Percentiles rank a stretch among this genome's conserved stretches.
These are phyloP conservation scores for Gossypium rotundifolium DNA, from an alignment of 345 rosid genomes.

Conservation along the genomic window DNA sequence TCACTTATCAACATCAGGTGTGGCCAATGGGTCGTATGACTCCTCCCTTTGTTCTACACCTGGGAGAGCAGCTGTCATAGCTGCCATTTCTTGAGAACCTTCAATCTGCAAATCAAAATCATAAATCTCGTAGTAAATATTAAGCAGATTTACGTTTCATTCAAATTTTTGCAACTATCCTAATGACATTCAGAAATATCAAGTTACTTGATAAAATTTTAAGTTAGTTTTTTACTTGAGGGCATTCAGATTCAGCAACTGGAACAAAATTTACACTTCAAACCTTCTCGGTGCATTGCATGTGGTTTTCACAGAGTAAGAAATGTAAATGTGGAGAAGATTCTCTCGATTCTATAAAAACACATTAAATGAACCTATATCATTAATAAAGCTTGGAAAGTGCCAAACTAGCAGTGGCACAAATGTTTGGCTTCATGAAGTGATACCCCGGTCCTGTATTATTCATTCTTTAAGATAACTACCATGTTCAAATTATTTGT, in stretches of 20 bases:
- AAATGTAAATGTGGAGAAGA: background rate
- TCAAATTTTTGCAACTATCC: too few relatives aligned
- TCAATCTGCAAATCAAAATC: slow-evolving; percentile 48
- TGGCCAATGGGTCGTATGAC: slow-evolving; percentile 68
- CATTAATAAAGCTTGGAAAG: slow-evolving; percentile 19
- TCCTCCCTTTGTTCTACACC: slow-evolving; percentile 67
- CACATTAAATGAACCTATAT: background rate
- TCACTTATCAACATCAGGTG: slow-evolving; percentile 86
- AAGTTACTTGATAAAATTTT: background rate
- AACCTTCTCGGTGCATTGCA: background rate
- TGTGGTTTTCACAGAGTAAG: background rate
- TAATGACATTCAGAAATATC: background rate
- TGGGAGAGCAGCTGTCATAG: slow-evolving; percentile 38
- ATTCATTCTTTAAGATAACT: background rate
- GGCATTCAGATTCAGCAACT: background rate
- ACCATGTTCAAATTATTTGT: slow-evolving; percentile 4
- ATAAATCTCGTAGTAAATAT: background rate
- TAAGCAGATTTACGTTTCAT: background rate
- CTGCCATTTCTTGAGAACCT: slow-evolving; percentile 54
- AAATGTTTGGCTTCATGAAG: background rate
- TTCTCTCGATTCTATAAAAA: slow-evolving; percentile 2
- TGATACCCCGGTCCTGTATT: background rate
- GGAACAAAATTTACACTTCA: background rate
- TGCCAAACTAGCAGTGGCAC: background rate
- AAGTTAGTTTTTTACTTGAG: background rate